Conservation (phyloP, 805 yeast genomes). For the Starmerella bombicola region DNA sequence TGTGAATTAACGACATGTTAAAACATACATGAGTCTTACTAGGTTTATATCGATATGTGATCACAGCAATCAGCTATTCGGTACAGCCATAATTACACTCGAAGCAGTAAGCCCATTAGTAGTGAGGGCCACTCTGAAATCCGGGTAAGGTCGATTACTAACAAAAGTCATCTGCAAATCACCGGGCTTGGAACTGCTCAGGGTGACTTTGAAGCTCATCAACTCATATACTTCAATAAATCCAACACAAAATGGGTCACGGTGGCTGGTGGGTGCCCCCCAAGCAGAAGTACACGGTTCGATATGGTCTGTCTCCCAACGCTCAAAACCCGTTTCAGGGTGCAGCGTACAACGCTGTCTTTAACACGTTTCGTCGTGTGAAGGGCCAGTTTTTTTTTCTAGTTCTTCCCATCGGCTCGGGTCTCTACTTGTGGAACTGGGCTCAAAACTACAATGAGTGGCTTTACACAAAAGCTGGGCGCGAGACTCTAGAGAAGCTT, state of each 20-base stretch:
- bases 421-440: conserved; percentile 76
- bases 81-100: no score
- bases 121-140: no score
- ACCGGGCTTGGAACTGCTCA: conserved; percentile 1
- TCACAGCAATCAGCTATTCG: no score
- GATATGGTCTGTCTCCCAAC: conserved; percentile 83
- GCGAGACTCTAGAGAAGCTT: conserved; percentile 70
- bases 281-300: conserved; percentile 35
- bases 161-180: conserved; percentile 1
- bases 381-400: conserved; percentile 72
- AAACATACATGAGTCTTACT: no score
- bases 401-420: conserved; percentile 60
- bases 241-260: conserved; percentile 17
- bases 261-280: conserved; percentile 23
- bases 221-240: not conserved
- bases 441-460: conserved; percentile 82
- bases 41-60: no score
- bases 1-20: no score
- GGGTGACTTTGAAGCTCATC: not conserved
- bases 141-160: not conserved
- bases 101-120: no score
- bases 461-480: conserved; percentile 95
- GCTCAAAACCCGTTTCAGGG: conserved; percentile 91
- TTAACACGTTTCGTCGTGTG: conserved; percentile 90
- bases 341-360: conserved; percentile 67